Evolutionary conservation across 129 eudicot species (phyloP).

Genomic region (Chrysanthemum makinoi): DNA sequence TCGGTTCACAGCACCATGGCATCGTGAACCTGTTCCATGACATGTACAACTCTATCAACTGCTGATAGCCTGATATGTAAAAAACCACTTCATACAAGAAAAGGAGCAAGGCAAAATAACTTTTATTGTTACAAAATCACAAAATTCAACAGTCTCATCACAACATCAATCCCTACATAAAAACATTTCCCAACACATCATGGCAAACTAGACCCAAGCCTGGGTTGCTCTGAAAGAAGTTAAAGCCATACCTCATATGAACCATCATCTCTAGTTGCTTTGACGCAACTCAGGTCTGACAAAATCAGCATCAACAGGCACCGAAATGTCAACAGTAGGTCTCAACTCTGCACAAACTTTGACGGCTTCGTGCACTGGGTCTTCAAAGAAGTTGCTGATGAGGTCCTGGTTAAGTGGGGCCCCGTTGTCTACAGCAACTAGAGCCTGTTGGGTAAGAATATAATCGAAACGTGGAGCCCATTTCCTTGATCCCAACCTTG

Average conservation of each 20-base stretch:
- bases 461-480: constrained; percentile 99
- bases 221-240: neutral
- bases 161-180: constrained; percentile 13
- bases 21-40: too few relatives aligned
- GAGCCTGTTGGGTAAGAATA: constrained; percentile 86
- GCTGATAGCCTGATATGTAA: neutral
- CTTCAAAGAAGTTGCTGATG: constrained; percentile 87
- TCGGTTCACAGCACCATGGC: too few relatives aligned
- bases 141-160: constrained; percentile 17
- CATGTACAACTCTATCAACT: neutral
- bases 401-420: constrained; percentile 73
- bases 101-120: neutral
- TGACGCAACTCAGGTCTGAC: constrained; percentile 95
- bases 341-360: constrained; percentile 94
- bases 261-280: constrained; percentile 31
- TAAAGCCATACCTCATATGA: neutral
- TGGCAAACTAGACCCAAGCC: neutral
- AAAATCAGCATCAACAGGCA: constrained; percentile 90
- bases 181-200: neutral
- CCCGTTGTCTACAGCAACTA: constrained; percentile 80
- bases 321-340: constrained; percentile 92
- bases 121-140: constrained; percentile 19
- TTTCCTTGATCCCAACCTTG: constrained; percentile 90
- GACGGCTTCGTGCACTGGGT: constrained; percentile 86
- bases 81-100: neutral